Base-by-base conservation (phyloP, 2,329 filamentous ascomycete genomes). In the Ophiobolus disseminans region DNA sequence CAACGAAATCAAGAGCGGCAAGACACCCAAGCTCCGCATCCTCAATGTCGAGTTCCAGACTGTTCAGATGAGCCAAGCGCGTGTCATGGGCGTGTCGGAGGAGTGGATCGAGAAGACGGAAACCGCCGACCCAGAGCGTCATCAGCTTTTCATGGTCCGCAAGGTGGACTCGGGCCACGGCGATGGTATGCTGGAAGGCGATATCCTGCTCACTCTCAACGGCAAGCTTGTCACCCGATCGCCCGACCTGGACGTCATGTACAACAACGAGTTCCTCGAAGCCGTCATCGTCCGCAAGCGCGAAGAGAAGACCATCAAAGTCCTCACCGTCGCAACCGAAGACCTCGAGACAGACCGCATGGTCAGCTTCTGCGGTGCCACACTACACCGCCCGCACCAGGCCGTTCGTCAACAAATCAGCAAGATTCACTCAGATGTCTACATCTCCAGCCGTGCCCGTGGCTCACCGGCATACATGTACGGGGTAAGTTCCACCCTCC, bases 71-170 rank as follows among this genome's bases (percentile, higher is more conserved):
- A 89, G 89, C 30, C 94, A 99, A 75, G 93, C 91, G 13, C 88
- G 92, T 28, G 91, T 97, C 59, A 97, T 99, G 92, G 94, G 94
- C 8, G 91, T 97, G 1, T 90, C 90, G 0, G 92, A 97, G 64
- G 88, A 95, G 54, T 97, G 93, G 94, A 96, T 99, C 63, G 82
- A 90, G 62, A 89, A 91, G 73, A 93, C 97, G 2, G 87, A 94
- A 43, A 80, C 86, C 58, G 90, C 91, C 54, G 97, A 99, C 73
- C 89, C 90, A 30, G 87, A 94, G 40, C 89, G 91, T 48, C 94
- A 99, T 69, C 94, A 99, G 75, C 84, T 99, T 28, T 99, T 99
- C 79, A 97, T 99, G 89, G 91, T 99, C 22, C 88, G 91, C 64
- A 99, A 99, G 77, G 87, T 96, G 52, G 80, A 88, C 62, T 86